phyloP scores from a whole-genome alignment of 2,329 filamentous ascomycete genomes.

The Penicillium sp. region DNA sequence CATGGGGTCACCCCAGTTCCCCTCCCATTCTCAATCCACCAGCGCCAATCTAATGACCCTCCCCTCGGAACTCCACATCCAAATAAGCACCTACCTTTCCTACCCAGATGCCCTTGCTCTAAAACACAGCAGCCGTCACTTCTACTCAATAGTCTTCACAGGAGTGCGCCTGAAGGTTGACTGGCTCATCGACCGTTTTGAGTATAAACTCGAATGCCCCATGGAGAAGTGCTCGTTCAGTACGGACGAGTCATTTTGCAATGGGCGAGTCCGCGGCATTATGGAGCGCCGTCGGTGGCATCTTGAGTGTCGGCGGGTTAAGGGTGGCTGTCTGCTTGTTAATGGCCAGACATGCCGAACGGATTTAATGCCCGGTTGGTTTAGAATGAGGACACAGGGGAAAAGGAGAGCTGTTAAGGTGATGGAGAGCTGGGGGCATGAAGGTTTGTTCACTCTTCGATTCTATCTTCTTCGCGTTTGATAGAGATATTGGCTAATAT shows the following conservation, averaged over 20 bases:
- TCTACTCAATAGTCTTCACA: conserved; percentile 65
- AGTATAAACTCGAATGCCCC: conserved; percentile 65
- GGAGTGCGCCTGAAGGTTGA: conserved; percentile 65
- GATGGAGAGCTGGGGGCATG: conserved; percentile 18
- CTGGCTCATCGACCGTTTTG: conserved; percentile 66
- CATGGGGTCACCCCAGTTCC: neutral
- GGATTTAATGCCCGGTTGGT: conserved; percentile 33
- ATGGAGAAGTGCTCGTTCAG: conserved; percentile 49
- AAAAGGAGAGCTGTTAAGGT: conserved; percentile 16
- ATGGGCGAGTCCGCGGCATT: conserved; percentile 40
- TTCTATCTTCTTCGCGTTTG: neutral
- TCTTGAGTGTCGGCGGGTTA: conserved; percentile 37
- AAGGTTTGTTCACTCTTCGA: conserved; percentile 28
- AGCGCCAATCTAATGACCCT: conserved; percentile 49
- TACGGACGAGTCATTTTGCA: conserved; percentile 46
- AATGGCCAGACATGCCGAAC: conserved; percentile 36
- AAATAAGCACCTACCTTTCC: conserved; percentile 60
- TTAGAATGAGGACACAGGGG: conserved; percentile 26
- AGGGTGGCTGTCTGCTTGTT: conserved; percentile 41
- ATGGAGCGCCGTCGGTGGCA: conserved; percentile 45
- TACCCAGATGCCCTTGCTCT: conserved; percentile 71
- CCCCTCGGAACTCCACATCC: conserved; percentile 66
- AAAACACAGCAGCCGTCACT: conserved; percentile 65
- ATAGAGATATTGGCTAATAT: neutral
- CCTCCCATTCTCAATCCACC: neutral